Conservation (phyloP, 176 grass and related monocot genomes). For the Phyllostachys edulis region DNA sequence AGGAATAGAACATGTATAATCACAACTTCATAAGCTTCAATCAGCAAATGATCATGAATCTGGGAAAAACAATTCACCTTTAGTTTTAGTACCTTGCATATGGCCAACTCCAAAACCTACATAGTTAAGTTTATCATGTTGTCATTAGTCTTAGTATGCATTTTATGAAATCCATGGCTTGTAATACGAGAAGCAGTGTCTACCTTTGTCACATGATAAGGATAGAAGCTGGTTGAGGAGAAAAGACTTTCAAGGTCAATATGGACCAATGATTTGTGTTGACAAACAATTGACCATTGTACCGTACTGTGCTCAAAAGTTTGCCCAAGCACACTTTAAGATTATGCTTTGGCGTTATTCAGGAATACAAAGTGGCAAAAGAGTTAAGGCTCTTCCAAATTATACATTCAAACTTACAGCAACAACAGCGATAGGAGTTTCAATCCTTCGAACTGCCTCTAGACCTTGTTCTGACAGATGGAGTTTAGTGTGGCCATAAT, state of each 20-base stretch:
- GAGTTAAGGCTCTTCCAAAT: background rate
- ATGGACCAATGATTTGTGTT: conserved; percentile 67
- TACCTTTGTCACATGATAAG: conserved; percentile 81
- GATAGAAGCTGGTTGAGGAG: conserved; percentile 96
- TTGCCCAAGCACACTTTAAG: background rate
- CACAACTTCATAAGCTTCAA: background rate
- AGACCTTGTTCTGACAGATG: conserved; percentile 76
- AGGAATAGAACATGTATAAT: conserved; percentile 17
- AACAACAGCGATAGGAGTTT: conserved; percentile 83
- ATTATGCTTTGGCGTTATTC: background rate
- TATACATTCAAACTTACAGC: conserved; percentile 54
- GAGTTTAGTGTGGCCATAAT: conserved; percentile 86
- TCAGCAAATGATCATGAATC: background rate
- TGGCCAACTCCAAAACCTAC: conserved; percentile 95
- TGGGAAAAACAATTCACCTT: conserved; percentile 43
- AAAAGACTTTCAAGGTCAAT: conserved; percentile 89
- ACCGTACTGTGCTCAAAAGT: background rate
- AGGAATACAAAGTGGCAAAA: background rate
- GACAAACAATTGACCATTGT: conserved; percentile 3
- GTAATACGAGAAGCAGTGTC: background rate
- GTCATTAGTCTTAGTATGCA: background rate
- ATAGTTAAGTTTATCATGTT: background rate
- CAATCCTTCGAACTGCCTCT: conserved; percentile 84
- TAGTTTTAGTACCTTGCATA: conserved; percentile 96
- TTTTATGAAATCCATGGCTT: background rate